Evolutionary conservation across 1,139 yeast species (phyloP), one percentile per base, ranked within the genome.

Genomic region (Eremothecium sinecaudum): DNA sequence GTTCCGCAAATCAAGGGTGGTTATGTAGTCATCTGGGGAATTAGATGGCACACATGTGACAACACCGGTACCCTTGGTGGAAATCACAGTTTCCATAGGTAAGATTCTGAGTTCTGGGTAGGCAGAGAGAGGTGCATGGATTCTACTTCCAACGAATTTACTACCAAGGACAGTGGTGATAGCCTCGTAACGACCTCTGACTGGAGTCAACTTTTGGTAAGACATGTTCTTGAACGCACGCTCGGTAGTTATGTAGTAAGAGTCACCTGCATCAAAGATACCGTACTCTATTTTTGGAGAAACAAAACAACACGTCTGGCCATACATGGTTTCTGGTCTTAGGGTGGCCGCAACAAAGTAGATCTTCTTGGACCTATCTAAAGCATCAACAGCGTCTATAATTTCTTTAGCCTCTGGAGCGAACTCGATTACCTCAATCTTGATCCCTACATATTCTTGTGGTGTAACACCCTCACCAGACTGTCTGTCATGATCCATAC

Each of bases 201-300:
- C 63, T 47, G 97, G 97, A 15, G 97, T 86, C 50, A 90, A 61
- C 50, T 83, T 84, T 68, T 90, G 99, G 70, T 72, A 90, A 30
- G 84, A 75, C 98, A 90, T 90, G 71, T 90, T 90, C 66, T 86
- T 87, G 72, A 86, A 92, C n/a, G 98, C 93, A 58, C 97, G 81
- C 62, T 82, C 81, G 37, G 98, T 90, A 53, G 93, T 79, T 56
- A 90, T 78, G 63, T 66, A 86, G 65, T 78, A 83, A 47, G 73
- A 73, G 48, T 81, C 75, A 43, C 93, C 93, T 38, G 87, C 93
- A 57, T 84, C 83, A 58, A 82, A 92, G 35, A 90, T 62, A 56
- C 98, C 98, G 56, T 92, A 90, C 36, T 73, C 75, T 51, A 90
- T 82, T 66, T 83, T 86, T 54, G 97, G 96, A 31, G 95, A 83